Conservation (phyloP, 768 basidiomycete genomes). For the Russula vinacea region DNA sequence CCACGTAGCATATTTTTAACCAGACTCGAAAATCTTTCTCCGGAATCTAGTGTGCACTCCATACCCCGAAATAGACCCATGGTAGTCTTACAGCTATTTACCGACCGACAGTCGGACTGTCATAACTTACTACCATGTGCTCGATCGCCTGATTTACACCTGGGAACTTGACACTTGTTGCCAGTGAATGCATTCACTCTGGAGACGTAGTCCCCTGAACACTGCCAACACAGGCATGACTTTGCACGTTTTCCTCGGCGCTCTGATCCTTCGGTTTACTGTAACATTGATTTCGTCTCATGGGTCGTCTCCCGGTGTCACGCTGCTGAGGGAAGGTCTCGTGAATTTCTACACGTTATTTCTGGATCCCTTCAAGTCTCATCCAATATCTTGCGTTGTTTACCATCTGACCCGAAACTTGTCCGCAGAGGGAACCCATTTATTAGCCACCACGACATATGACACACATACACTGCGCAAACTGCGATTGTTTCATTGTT, state of each 20-base stretch:
- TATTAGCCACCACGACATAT: not conserved
- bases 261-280: not conserved
- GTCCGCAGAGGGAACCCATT: not conserved
- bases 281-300: not conserved
- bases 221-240: too few relatives aligned
- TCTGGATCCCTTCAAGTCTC: not conserved
- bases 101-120: not conserved
- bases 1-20: not conserved
- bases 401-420: not conserved
- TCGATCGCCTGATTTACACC: not conserved
- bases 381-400: not conserved
- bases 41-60: not conserved
- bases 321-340: not conserved
- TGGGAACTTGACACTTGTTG: not conserved
- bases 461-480: not conserved
- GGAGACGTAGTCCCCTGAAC: not conserved
- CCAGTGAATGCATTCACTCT: not conserved
- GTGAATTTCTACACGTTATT: not conserved
- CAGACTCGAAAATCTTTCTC: not conserved
- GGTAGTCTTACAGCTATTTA: not conserved
- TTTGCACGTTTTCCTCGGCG: not conserved
- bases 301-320: not conserved
- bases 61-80: not conserved
- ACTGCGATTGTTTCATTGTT: not conserved
- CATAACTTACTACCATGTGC: not conserved